phyloP scores from a whole-genome alignment of 768 basidiomycete genomes.

The Rhizopogon salebrosus region DNA sequence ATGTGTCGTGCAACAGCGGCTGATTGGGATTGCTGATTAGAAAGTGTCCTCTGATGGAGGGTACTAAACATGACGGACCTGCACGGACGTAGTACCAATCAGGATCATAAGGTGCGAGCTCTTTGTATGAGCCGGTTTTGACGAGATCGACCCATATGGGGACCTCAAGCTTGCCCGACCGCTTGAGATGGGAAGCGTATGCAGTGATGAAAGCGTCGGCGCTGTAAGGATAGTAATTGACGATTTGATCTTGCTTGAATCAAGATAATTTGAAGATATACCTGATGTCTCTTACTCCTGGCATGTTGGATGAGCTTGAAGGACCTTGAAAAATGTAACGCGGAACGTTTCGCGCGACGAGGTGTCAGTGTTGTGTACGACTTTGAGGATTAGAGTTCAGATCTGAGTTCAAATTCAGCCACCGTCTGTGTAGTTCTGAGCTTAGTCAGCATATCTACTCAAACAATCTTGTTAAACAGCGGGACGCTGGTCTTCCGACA shows the following conservation, averaged over 20 bases:
- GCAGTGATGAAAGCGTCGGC: conserved; percentile 92
- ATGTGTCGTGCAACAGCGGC: conserved; percentile 98
- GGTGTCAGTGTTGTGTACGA: conserved; percentile 42
- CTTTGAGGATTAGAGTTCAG: conserved; percentile 23
- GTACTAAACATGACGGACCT: conserved; percentile 45
- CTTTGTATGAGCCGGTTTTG: conserved; percentile 96
- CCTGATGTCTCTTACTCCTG: conserved; percentile 82
- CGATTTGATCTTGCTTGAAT: conserved; percentile 14
- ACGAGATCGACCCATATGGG: conserved; percentile 98
- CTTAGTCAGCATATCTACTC: conserved; percentile 32
- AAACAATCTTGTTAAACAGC: no score
- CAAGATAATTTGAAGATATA: conserved; percentile 23
- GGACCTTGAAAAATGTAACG: conserved; percentile 43
- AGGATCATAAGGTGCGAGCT: conserved; percentile 97
- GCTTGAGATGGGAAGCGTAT: conserved; percentile 94
- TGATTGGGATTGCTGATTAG: conserved; percentile 22
- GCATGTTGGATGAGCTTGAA: conserved; percentile 57
- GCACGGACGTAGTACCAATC: conserved; percentile 99
- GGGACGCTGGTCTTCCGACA: no score
- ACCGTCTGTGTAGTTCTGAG: conserved; percentile 35
- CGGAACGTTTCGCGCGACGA: conserved; percentile 43
- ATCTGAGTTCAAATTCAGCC: conserved; percentile 32
- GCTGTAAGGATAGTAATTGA: conserved; percentile 38
- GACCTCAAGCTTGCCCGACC: conserved; percentile 98
- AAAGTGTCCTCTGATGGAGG: background rate